Base-by-base conservation (phyloP, 139 green algal species). In the Chlamydomonas urium region DNA sequence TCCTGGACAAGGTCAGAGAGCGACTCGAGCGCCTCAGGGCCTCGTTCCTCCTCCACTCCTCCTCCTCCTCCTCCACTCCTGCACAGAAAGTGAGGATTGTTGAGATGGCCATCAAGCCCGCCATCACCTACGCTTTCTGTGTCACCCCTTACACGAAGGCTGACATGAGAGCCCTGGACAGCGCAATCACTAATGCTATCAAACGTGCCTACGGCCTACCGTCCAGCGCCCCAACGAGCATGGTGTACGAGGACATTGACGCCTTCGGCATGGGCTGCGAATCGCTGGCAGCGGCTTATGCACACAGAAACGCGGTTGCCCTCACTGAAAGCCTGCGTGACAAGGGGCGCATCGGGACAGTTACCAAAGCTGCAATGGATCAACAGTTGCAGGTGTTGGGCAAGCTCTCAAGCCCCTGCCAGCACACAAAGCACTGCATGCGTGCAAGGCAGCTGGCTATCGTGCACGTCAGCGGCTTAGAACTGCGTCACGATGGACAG, bases 171-270 rank as follows among this genome's bases (percentile, higher is more conserved):
- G 14, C 14, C 42, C 42, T 50, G 10, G 42, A 50, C 42, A 50
- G 66, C 76, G 24, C 80, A 8, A 24, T 50, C 42, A 50, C 10
- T 50, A 14, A 8, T 8, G 42, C 42, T 14, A 50, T 14, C 8
- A 50, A 50, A 50, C 10, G 14, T 8, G 42, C 42, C 8, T 50
- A 50, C 14, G 42, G 42, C 42, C 42, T 50, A 8, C 42, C 8
- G 14, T 24, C 10, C 10, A 50, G 42, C 42, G 8, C 14, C 14
- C 10, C 10, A 50, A 24, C 42, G 8, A 14, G 10, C 8, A 50
- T 14, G 14, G 14, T 14, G 14, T 14, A 50, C 8, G 42, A 50
- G 14, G 42, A 50, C 42, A 50, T 50, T 24, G 14, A 8, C 8
- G 42, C 42, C 8, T 50, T 50, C 42, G 42, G 42, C 10, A 24